A percentile compares a stretch with the other conserved stretches of the same genome.
Conservation (phyloP, 139 green algal genomes). For the Chlamydomonas incerta region DNA sequence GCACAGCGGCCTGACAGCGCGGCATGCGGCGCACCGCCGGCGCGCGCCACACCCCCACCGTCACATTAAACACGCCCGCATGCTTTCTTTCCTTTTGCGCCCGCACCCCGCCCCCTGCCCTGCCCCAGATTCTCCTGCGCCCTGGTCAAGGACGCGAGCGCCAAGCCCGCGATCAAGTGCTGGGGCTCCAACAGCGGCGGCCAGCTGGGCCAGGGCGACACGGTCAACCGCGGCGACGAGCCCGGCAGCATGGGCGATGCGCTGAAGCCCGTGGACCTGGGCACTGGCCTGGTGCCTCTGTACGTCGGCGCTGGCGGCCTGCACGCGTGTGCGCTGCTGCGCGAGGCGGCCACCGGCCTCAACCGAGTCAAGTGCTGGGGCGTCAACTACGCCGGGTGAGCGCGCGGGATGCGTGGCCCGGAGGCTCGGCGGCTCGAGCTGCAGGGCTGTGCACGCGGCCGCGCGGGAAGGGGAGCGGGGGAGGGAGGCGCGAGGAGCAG, state of each 20-base stretch:
- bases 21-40: too few species aligned
- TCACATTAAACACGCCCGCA: too few species aligned
- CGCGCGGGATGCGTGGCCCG: too few species aligned
- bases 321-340: slow-evolving; percentile 1
- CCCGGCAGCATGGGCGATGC: not conserved
- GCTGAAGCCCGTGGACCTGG: not conserved
- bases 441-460: too few species aligned
- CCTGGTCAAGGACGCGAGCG: not conserved
- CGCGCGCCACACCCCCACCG: too few species aligned
- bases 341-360: not conserved
- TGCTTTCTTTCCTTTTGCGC: too few species aligned
- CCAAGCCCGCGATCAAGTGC: not conserved
- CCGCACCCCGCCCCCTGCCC: too few species aligned
- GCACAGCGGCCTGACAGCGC: too few species aligned
- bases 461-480: too few species aligned
- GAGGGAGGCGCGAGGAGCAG: too few species aligned
- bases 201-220: not conserved
- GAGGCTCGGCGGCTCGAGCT: too few species aligned
- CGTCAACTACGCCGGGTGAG: too few species aligned
- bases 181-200: not conserved
- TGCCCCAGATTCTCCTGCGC: not conserved
- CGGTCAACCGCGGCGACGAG: not conserved
- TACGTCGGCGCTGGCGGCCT: not conserved
- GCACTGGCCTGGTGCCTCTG: not conserved
- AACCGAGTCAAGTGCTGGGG: not conserved